Evolutionary conservation across 352 stramenopile genomes (phyloP).

Genomic region (Pythium guiyangense): DNA sequence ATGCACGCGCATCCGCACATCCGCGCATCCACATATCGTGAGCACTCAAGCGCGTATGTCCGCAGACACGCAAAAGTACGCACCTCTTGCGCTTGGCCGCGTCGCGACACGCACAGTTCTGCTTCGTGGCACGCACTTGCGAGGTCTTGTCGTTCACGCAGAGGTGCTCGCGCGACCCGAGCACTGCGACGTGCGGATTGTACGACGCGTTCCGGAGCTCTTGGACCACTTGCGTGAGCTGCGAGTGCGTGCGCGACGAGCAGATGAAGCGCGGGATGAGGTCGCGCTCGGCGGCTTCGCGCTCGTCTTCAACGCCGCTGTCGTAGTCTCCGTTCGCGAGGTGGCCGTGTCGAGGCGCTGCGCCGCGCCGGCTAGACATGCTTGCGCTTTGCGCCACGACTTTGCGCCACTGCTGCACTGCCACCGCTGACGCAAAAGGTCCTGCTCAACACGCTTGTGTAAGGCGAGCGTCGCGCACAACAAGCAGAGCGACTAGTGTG

Average conservation of each 20-base stretch:
- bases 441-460: slow-evolving; percentile 72
- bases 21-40: too few species aligned
- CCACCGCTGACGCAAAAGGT: slow-evolving; percentile 15
- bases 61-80: background rate
- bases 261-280: slow-evolving; percentile 94
- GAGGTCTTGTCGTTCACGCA: slow-evolving; percentile 93
- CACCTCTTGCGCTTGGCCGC: slow-evolving; percentile 89
- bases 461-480: slow-evolving; percentile 94
- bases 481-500: too few species aligned
- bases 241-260: slow-evolving; percentile 97
- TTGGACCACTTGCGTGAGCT: slow-evolving; percentile 96
- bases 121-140: slow-evolving; percentile 72
- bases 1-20: background rate
- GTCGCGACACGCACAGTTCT: slow-evolving; percentile 85
- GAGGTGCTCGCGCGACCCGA: too few species aligned
- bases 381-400: too few species aligned
- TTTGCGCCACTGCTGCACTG: slow-evolving; percentile 1
- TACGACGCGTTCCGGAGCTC: slow-evolving; percentile 97
- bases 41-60: background rate
- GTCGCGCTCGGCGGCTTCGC: slow-evolving; percentile 24
- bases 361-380: slow-evolving; percentile 8
- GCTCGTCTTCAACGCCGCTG: slow-evolving; percentile 17
- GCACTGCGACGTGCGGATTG: slow-evolving; percentile 79
- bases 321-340: slow-evolving; percentile 54
- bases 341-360: background rate